Evolutionary conservation across 305 asterid species (phyloP).

Genomic region (Solanum hybrid): DNA sequence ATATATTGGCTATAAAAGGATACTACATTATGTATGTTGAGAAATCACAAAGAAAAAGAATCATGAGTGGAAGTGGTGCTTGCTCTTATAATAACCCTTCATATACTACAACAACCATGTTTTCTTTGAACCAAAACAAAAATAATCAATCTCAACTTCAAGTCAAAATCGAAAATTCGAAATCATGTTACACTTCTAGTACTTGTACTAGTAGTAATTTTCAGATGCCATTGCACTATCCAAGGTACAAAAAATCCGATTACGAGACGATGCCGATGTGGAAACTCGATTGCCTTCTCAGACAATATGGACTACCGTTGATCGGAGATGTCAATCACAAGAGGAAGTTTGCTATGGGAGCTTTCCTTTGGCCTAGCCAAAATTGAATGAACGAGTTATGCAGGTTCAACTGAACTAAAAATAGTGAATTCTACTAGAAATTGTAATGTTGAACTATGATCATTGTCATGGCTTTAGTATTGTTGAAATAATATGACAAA

Average conservation of each 20-base stretch:
- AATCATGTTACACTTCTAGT: neutral
- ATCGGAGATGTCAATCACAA: slow-evolving; percentile 16
- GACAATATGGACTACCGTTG: slow-evolving; percentile 17
- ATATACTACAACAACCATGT: neutral
- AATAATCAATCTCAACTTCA: neutral
- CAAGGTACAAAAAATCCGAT: slow-evolving; percentile 20
- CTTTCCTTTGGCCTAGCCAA: slow-evolving; percentile 22
- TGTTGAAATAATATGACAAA: neutral
- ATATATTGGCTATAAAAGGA: neutral
- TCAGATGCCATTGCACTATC: slow-evolving; percentile 27
- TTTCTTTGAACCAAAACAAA: neutral
- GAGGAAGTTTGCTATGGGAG: slow-evolving; percentile 27
- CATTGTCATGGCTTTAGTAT: neutral
- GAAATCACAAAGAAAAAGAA: neutral
- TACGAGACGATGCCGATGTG: slow-evolving; percentile 19
- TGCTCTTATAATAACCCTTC: neutral
- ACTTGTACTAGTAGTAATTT: slow-evolving; percentile 3
- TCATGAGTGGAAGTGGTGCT: neutral
- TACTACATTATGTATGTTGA: neutral
- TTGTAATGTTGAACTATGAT: neutral
- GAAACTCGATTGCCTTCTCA: slow-evolving; percentile 15
- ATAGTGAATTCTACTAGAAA: neutral
- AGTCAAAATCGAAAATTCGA: neutral
- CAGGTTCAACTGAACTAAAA: neutral
- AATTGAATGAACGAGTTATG: neutral